Percentiles rank a stretch among this genome's conserved stretches.
Conservation (phyloP, 1,284 basidiomycete species). For the Lentinus polychrous region DNA sequence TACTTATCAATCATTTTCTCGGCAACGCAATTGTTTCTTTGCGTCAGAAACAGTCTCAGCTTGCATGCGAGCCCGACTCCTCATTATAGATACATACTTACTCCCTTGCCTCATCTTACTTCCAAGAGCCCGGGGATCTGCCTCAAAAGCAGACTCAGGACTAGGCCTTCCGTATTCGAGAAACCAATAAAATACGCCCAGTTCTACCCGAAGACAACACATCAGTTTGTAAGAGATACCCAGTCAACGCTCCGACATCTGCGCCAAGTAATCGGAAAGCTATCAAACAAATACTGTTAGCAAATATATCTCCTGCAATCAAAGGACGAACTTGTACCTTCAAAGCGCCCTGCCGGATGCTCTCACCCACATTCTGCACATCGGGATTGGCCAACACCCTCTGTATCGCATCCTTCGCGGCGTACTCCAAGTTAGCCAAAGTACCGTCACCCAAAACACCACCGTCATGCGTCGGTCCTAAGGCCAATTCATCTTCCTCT, state of each 20-base stretch:
- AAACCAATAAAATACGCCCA: background rate
- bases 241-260: conserved; percentile 57
- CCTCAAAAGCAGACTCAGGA: too few relatives aligned
- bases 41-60: too few relatives aligned
- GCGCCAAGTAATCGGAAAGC: conserved; percentile 75
- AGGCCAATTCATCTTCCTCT: conserved; percentile 63
- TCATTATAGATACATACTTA: too few relatives aligned
- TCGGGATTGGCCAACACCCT: conserved; percentile 85
- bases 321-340: conserved; percentile 55
- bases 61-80: too few relatives aligned
- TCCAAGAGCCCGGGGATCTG: too few relatives aligned
- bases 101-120: too few relatives aligned
- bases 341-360: conserved; percentile 74
- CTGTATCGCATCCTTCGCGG: conserved; percentile 75
- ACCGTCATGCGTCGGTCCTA: conserved; percentile 34
- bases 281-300: conserved; percentile 21
- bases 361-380: conserved; percentile 84
- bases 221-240: background rate
- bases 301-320: background rate
- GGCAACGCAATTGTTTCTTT: too few relatives aligned
- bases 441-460: conserved; percentile 61
- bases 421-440: conserved; percentile 68
- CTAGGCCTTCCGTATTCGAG: background rate
- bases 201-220: background rate
- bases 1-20: too few relatives aligned